Evolutionary conservation across 164 flowering plant genomes (phyloP).

Genomic region (Nymphaea colorata): DNA sequence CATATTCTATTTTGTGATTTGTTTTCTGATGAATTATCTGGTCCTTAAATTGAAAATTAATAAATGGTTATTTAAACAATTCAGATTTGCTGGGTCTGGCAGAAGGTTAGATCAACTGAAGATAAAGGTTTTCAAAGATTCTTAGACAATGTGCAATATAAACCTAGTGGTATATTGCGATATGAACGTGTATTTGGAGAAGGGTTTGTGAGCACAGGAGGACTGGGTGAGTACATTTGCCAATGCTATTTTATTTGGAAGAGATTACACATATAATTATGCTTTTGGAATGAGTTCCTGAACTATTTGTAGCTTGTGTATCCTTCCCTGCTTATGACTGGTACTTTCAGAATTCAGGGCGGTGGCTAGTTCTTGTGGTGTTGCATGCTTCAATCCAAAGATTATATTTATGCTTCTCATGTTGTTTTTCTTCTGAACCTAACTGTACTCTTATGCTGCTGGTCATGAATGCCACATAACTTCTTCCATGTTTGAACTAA

Average conservation of each 20-base stretch:
- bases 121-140: slow-evolving; percentile 82
- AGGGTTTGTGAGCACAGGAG: slow-evolving; percentile 97
- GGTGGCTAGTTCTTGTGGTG: too few species aligned
- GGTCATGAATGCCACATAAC: too few species aligned
- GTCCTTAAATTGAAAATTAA: not conserved
- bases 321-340: too few species aligned
- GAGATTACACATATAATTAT: not conserved
- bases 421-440: too few species aligned
- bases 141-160: slow-evolving; percentile 86
- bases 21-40: not conserved
- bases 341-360: too few species aligned
- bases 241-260: not conserved
- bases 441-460: too few species aligned
- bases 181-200: slow-evolving; percentile 93
- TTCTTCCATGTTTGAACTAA: too few species aligned
- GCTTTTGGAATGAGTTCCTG: not conserved
- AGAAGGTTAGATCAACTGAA: slow-evolving; percentile 57
- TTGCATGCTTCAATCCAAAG: too few species aligned
- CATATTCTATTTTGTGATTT: not conserved
- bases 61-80: slow-evolving; percentile 2
- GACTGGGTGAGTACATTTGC: slow-evolving; percentile 30
- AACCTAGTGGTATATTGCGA: slow-evolving; percentile 66
- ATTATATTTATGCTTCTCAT: too few species aligned
- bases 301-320: too few species aligned
- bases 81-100: slow-evolving; percentile 96